phyloP scores from a whole-genome alignment of 257 asterid species.

The Gardenia jasminoides region DNA sequence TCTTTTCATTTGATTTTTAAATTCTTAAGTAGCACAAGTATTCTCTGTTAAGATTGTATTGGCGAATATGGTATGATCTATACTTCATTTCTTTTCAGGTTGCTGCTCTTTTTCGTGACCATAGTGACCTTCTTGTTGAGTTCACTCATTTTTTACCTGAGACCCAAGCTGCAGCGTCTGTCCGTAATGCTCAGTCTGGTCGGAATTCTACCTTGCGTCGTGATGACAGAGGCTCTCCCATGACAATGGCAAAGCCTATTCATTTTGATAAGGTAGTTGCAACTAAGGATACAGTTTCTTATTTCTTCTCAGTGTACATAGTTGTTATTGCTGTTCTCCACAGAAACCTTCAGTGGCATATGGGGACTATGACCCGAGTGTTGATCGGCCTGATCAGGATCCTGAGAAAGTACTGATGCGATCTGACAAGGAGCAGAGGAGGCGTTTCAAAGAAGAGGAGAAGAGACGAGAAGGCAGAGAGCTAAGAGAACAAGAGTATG shows the following conservation, averaged over 20 bases:
- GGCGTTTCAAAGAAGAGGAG: constrained; percentile 44
- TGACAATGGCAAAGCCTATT: constrained; percentile 41
- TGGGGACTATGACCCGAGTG: constrained; percentile 41
- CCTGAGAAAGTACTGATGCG: constrained; percentile 25
- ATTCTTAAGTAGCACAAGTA: neutral
- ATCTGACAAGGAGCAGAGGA: constrained; percentile 42
- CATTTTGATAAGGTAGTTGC: constrained; percentile 64
- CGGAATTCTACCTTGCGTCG: constrained; percentile 43
- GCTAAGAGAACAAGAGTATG: constrained; percentile 49
- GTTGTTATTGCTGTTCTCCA: constrained; percentile 28
- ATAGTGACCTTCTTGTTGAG: constrained; percentile 88
- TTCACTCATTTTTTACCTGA: constrained; percentile 90
- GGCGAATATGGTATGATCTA: neutral
- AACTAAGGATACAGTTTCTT: constrained; percentile 18
- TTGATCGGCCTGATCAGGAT: constrained; percentile 43
- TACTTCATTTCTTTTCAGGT: constrained; percentile 53
- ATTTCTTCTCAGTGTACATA: constrained; percentile 17
- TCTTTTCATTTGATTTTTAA: neutral
- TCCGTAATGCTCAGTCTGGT: constrained; percentile 43
- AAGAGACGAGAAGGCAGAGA: constrained; percentile 47
- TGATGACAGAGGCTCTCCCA: constrained; percentile 58
- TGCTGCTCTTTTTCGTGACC: constrained; percentile 73
- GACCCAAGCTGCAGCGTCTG: constrained; percentile 55
- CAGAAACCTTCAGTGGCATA: constrained; percentile 56
- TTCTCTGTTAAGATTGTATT: neutral